Percentiles rank a stretch among this genome's conserved stretches.
Conservation (phyloP, 805 yeast genomes). For the Candida takata region DNA sequence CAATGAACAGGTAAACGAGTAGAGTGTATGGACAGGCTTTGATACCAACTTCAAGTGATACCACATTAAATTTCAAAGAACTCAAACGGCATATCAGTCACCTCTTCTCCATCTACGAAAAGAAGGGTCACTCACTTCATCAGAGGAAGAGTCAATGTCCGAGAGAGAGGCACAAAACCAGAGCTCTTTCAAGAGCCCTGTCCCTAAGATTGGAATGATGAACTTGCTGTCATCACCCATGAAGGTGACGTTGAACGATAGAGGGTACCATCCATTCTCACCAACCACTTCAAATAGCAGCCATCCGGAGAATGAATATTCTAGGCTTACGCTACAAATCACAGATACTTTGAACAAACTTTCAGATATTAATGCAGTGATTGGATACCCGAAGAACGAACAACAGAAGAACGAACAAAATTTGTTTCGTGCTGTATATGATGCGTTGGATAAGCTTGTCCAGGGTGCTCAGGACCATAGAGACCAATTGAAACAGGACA, state of each 20-base stretch:
- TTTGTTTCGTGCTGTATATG: slow-evolving; percentile 42
- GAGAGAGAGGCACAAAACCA: slow-evolving; percentile 1
- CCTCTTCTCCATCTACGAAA: not conserved
- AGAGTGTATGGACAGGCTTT: too few relatives aligned
- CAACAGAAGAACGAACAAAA: slow-evolving; percentile 41
- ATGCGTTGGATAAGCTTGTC: slow-evolving; percentile 38
- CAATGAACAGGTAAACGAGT: not conserved
- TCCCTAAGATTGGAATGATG: slow-evolving; percentile 11
- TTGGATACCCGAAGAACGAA: slow-evolving; percentile 49
- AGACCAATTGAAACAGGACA: slow-evolving; percentile 24
- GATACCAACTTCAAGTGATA: too few relatives aligned
- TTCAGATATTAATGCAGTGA: slow-evolving; percentile 40
- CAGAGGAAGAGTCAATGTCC: not conserved
- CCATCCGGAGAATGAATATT: slow-evolving; percentile 7
- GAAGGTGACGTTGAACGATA: slow-evolving; percentile 13
- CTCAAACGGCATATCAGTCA: too few relatives aligned
- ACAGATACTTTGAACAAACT: slow-evolving; percentile 29
- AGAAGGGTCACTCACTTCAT: not conserved
- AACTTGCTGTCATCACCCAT: slow-evolving; percentile 22
- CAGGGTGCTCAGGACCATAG: slow-evolving; percentile 31
- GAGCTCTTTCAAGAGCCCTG: slow-evolving; percentile 9
- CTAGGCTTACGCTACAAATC: slow-evolving; percentile 14
- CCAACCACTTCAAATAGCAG: not conserved
- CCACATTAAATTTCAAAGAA: too few relatives aligned
- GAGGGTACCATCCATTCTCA: slow-evolving; percentile 5